A percentile compares a stretch with the other conserved stretches of the same genome.
Conservation (phyloP, 2,329 filamentous ascomycete species). For the Calonectria henricotiae region DNA sequence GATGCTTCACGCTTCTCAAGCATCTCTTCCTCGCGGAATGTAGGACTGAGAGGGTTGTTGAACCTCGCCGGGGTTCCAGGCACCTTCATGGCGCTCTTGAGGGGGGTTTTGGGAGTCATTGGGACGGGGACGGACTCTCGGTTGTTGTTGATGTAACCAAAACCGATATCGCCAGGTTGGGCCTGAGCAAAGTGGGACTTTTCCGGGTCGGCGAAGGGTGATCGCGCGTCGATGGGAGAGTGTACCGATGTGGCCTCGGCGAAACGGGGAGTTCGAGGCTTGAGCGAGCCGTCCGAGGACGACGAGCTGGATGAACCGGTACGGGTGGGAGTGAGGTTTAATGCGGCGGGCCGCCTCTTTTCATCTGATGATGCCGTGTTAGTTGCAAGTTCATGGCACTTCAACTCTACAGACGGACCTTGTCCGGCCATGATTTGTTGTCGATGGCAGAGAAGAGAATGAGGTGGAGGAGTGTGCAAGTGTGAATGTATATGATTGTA, state of each 20-base stretch:
- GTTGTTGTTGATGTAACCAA: slow-evolving; percentile 86
- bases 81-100: slow-evolving; percentile 92
- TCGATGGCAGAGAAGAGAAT: slow-evolving; percentile 31
- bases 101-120: slow-evolving; percentile 81
- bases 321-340: slow-evolving; percentile 69
- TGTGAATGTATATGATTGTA: slow-evolving; percentile 37
- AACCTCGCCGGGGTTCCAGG: slow-evolving; percentile 86
- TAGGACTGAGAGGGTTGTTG: slow-evolving; percentile 88
- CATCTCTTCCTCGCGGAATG: slow-evolving; percentile 89
- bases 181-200: slow-evolving; percentile 72
- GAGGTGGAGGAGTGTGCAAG: slow-evolving; percentile 8
- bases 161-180: slow-evolving; percentile 90
- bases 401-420: slow-evolving; percentile 56
- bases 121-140: slow-evolving; percentile 74
- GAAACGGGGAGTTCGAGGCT: slow-evolving; percentile 84
- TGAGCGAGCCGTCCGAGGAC: slow-evolving; percentile 72
- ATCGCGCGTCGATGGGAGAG: slow-evolving; percentile 78
- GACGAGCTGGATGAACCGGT: slow-evolving; percentile 68
- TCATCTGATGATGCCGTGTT: slow-evolving; percentile 60
- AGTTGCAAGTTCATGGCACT: slow-evolving; percentile 14
- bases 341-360: slow-evolving; percentile 71
- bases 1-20: slow-evolving; percentile 87
- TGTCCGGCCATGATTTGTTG: slow-evolving; percentile 58
- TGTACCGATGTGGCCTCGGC: slow-evolving; percentile 86
- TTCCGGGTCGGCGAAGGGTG: slow-evolving; percentile 75